Evolutionary conservation across 2,329 filamentous ascomycete genomes (phyloP).

Genomic region (Apiospora pterosperma): DNA sequence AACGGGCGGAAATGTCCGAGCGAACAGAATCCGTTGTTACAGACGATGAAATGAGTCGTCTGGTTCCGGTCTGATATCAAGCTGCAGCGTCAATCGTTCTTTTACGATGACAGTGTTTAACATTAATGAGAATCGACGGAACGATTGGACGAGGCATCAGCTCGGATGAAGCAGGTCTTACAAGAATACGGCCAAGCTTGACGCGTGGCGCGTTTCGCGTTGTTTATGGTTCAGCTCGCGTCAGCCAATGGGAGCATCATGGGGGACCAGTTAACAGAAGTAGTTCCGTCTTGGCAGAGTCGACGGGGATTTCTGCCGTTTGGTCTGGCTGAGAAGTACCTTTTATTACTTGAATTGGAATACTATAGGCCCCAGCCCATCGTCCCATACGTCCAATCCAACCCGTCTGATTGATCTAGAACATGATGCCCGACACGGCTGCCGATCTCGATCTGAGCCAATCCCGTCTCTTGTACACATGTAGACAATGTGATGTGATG

Average conservation of each 20-base stretch:
- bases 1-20: not conserved
- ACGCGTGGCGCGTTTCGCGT: slow-evolving; percentile 5
- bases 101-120: not conserved
- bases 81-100: not conserved
- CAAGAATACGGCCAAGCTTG: not conserved
- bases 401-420: not conserved
- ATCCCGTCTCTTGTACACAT: not conserved
- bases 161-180: slow-evolving; percentile 1
- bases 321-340: no score
- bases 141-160: not conserved
- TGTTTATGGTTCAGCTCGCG: slow-evolving; percentile 5
- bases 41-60: not conserved
- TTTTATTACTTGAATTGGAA: not conserved
- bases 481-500: slow-evolving; percentile 1
- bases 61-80: not conserved
- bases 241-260: not conserved
- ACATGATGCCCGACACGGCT: slow-evolving; percentile 1
- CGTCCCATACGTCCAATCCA: not conserved
- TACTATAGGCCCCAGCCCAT: not conserved
- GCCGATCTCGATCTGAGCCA: slow-evolving; percentile 2
- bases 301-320: not conserved
- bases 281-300: not conserved
- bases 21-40: not conserved
- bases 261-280: not conserved
- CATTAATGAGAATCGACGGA: not conserved